Conservation (phyloP, 1,284 basidiomycete species). For the Phylloboletellus chloephorus region DNA sequence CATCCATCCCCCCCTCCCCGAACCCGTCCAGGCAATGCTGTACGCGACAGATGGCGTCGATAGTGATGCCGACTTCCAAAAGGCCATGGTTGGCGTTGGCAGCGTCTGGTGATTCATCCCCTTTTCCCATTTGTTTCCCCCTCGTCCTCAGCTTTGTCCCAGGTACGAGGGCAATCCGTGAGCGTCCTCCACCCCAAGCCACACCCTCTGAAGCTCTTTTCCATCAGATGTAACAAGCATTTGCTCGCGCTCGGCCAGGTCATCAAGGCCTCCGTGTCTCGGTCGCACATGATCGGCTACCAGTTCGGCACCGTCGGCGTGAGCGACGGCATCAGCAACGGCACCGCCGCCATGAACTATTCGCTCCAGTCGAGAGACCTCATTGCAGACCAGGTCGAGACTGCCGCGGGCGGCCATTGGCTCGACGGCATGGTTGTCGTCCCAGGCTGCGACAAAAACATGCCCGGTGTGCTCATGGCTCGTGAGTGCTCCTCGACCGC, state of each 20-base stretch:
- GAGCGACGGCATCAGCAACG: conserved; percentile 98
- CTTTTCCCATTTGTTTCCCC: conserved; percentile 1
- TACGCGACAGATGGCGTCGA: conserved; percentile 91
- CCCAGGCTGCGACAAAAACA: conserved; percentile 97
- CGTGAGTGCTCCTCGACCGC: conserved; percentile 48
- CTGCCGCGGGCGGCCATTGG: conserved; percentile 95
- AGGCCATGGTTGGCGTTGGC: conserved; percentile 93
- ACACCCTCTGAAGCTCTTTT: too few relatives aligned
- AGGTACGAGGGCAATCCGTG: conserved; percentile 92
- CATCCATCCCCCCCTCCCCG: too few relatives aligned
- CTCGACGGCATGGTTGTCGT: conserved; percentile 97
- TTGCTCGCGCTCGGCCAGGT: conserved; percentile 84
- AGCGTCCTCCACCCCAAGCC: too few relatives aligned
- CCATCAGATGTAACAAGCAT: conserved; percentile 82
- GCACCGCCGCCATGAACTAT: conserved; percentile 88
- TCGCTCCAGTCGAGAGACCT: conserved; percentile 94
- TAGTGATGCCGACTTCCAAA: conserved; percentile 76
- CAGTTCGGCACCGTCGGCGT: conserved; percentile 98
- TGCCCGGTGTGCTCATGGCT: conserved; percentile 94
- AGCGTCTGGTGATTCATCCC: conserved; percentile 76
- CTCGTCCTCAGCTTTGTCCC: conserved; percentile 12
- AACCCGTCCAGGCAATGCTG: conserved; percentile 83
- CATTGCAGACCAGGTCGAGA: conserved; percentile 95
- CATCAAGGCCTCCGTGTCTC: conserved; percentile 75
- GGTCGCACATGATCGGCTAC: conserved; percentile 83